Evolutionary conservation across 2,329 filamentous ascomycete species (phyloP), one percentile per base, ranked within the genome.

Genomic region (Talaromyces sp.): DNA sequence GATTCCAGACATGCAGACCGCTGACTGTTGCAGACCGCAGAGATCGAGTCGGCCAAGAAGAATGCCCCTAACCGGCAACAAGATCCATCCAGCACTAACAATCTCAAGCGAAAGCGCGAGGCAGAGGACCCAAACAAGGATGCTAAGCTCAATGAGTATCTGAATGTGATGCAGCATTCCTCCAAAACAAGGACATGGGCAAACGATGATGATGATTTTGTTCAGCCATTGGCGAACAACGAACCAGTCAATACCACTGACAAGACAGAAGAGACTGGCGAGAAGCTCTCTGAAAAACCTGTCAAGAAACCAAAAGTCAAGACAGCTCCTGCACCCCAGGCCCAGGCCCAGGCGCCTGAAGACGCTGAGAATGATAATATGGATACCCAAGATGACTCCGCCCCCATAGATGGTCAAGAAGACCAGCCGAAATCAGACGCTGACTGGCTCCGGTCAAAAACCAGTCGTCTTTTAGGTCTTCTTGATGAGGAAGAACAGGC

Each of bases 401-500:
- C 63, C 30, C 65, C 69, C 51, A 66, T 68, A 28, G 51, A 63
- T 62, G 69, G 67, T 60, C 71, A 67, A 25, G 70, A 71, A 55
- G 69, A 73, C 27, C 71, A 71, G 36, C 73, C 74, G 33, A 72
- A 77, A 53, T 88, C 89, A 25, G 92, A 97, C 76, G 87, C 88
- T 63, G 93, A 98, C 75, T 99, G 95, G 95, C 81, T 97, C 67
- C 87, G 93, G 62, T 93, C 90, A 65, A 87, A 90, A 67, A 98
- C 93, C 15, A 97, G 88, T 76, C 85, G 93, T 69, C 80, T 96
- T 55, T 82, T 97, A 57, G 95, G 93, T 73, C 80, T 98, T 30
- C 82, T 93, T 59, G 91, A 96, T 68, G 89, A 91, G 51, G 88
- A 77, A 62, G 71, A 77, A 64, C 70, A 72, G 57, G 73, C 71